Conservation (phyloP, 192 early-diverging fungal species). For the Hyaloraphidium curvatum region DNA sequence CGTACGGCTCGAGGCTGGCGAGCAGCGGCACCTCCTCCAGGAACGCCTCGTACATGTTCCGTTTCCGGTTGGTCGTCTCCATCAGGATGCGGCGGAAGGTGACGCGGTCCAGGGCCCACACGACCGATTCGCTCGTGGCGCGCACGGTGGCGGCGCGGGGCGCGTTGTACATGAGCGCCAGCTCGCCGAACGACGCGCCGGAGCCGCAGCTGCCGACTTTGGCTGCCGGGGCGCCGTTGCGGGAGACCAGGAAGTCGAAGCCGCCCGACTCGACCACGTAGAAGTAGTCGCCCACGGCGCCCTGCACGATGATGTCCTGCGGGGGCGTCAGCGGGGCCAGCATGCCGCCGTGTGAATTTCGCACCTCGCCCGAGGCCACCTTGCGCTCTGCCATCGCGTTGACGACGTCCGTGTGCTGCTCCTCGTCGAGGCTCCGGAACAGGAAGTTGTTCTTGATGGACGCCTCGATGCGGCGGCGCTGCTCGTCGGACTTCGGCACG, state of each 20-base stretch:
- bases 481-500: slow-evolving; percentile 73
- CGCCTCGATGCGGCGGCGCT: slow-evolving; percentile 56
- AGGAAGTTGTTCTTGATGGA: slow-evolving; percentile 82
- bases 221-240: slow-evolving; percentile 33
- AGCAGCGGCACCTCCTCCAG: slow-evolving; percentile 81
- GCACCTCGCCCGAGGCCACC: slow-evolving; percentile 39
- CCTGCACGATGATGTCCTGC: slow-evolving; percentile 69
- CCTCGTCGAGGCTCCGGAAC: slow-evolving; percentile 87
- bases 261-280: slow-evolving; percentile 92
- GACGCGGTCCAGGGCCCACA: slow-evolving; percentile 96
- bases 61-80: slow-evolving; percentile 90
- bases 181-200: slow-evolving; percentile 89
- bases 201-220: slow-evolving; percentile 64
- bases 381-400: slow-evolving; percentile 90
- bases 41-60: slow-evolving; percentile 91
- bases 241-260: slow-evolving; percentile 74
- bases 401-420: slow-evolving; percentile 82
- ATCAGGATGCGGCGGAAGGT: slow-evolving; percentile 94
- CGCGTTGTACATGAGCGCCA: slow-evolving; percentile 98
- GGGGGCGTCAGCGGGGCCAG: no score
- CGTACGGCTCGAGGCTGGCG: slow-evolving; percentile 78
- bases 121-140: slow-evolving; percentile 57
- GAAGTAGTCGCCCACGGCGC: slow-evolving; percentile 91
- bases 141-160: slow-evolving; percentile 91
- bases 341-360: no score